phyloP scores from a whole-genome alignment of 2,329 filamentous ascomycete genomes.

The Bipolaris zeicola region DNA sequence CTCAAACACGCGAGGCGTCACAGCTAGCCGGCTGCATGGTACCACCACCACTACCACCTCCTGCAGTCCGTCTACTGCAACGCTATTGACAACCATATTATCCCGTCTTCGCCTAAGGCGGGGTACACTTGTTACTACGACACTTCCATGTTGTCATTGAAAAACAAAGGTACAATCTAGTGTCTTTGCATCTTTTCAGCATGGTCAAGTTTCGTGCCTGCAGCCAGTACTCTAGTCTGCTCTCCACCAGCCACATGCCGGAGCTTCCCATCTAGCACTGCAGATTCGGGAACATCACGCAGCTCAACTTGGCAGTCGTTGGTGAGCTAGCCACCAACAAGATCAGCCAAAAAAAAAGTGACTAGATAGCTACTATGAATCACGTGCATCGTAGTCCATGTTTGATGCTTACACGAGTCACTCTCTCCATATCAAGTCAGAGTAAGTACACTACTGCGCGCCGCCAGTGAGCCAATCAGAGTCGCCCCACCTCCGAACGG shows the following conservation, averaged over 20 bases:
- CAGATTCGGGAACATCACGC: neutral
- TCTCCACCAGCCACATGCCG: too few relatives aligned
- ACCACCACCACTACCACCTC: neutral
- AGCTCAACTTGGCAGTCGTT: neutral
- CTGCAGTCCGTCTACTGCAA: neutral
- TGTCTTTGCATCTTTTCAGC: neutral
- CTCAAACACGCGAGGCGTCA: neutral
- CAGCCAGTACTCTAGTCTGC: neutral
- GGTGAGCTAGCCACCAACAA: neutral
- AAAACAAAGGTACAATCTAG: neutral
- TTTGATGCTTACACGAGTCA: neutral
- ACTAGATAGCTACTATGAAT: neutral
- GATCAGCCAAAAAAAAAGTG: neutral
- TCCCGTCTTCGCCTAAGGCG: neutral
- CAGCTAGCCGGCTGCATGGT: neutral
- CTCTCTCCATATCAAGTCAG: neutral
- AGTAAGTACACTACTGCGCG: conserved; percentile 1
- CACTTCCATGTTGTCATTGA: neutral
- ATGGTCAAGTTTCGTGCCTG: neutral
- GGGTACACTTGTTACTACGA: neutral
- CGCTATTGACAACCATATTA: neutral
- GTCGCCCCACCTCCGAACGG: conserved; percentile 25
- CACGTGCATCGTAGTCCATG: neutral
- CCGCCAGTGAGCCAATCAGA: conserved; percentile 22
- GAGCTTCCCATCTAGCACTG: neutral